Evolutionary conservation across 169 alveolate species (phyloP).

Genomic region (Prorocentrum cordatum): DNA sequence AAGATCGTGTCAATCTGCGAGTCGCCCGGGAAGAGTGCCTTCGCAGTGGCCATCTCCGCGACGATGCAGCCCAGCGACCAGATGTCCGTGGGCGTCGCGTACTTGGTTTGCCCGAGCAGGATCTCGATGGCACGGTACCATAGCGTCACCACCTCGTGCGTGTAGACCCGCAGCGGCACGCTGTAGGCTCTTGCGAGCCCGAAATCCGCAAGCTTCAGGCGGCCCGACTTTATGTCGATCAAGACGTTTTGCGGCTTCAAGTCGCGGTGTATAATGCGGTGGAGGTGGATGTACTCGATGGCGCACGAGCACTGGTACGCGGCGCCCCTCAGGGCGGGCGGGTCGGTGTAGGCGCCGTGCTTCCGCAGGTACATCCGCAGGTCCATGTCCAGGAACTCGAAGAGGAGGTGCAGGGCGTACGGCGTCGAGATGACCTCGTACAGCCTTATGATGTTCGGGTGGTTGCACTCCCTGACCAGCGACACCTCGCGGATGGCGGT

Average conservation of each 20-base stretch:
- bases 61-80: slow-evolving; percentile 34
- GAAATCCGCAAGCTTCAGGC: slow-evolving; percentile 74
- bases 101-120: slow-evolving; percentile 81
- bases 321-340: background rate
- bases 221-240: background rate
- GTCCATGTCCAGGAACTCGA: slow-evolving; percentile 74
- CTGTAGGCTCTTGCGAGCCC: slow-evolving; percentile 74
- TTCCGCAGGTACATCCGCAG: slow-evolving; percentile 64
- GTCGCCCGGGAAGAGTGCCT: slow-evolving; percentile 42
- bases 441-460: slow-evolving; percentile 65
- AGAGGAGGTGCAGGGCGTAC: slow-evolving; percentile 70
- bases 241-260: slow-evolving; percentile 57
- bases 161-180: slow-evolving; percentile 78
- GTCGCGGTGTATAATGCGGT: slow-evolving; percentile 78
- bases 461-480: background rate
- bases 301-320: slow-evolving; percentile 78
- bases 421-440: background rate
- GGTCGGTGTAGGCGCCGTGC: background rate
- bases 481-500: slow-evolving; percentile 77
- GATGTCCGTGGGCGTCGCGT: slow-evolving; percentile 18
- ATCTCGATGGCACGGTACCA: slow-evolving; percentile 98
- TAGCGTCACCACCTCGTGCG: slow-evolving; percentile 91
- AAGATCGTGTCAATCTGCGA: slow-evolving; percentile 81
- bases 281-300: slow-evolving; percentile 81
- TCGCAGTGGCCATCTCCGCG: slow-evolving; percentile 53